Evolutionary conservation across 108 stramenopile genomes (phyloP).

Genomic region (Cyclotella choctawhatcheeana): DNA sequence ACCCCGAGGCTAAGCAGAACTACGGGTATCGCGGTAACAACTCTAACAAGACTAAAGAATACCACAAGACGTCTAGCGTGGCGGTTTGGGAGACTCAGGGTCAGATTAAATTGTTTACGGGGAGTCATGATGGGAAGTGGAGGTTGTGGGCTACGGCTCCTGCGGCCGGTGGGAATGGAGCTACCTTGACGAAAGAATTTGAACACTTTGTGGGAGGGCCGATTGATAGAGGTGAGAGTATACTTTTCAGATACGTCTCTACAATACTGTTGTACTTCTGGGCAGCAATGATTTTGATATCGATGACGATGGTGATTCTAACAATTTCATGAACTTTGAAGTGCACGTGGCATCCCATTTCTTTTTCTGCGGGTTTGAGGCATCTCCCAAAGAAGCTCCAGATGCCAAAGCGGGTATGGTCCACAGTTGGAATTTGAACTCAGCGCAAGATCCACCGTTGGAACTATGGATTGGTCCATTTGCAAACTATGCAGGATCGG

Average conservation of each 20-base stretch:
- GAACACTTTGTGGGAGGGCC: slow-evolving; percentile 82
- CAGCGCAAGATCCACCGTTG: slow-evolving; percentile 74
- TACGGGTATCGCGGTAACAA: slow-evolving; percentile 25
- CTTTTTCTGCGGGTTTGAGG: slow-evolving; percentile 87
- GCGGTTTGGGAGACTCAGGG: slow-evolving; percentile 82
- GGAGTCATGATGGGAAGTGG: slow-evolving; percentile 87
- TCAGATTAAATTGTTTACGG: slow-evolving; percentile 82
- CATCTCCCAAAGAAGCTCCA: slow-evolving; percentile 46
- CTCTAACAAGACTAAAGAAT: slow-evolving; percentile 22
- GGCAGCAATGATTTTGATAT: no score
- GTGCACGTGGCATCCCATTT: slow-evolving; percentile 64
- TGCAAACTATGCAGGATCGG: slow-evolving; percentile 76
- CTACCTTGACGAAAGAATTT: slow-evolving; percentile 69
- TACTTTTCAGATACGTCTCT: no score
- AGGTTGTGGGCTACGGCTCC: slow-evolving; percentile 72
- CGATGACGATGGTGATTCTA: no score
- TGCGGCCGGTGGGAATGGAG: slow-evolving; percentile 28
- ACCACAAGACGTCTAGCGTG: slow-evolving; percentile 64
- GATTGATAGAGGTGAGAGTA: slow-evolving; percentile 68
- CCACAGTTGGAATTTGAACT: slow-evolving; percentile 81
- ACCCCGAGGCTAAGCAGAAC: slow-evolving; percentile 29
- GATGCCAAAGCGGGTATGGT: slow-evolving; percentile 80
- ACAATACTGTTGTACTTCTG: no score
- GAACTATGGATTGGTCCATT: slow-evolving; percentile 75
- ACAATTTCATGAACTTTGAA: no score